phyloP scores from a whole-genome alignment of 257 asterid species.

The Solanum arcanum region DNA sequence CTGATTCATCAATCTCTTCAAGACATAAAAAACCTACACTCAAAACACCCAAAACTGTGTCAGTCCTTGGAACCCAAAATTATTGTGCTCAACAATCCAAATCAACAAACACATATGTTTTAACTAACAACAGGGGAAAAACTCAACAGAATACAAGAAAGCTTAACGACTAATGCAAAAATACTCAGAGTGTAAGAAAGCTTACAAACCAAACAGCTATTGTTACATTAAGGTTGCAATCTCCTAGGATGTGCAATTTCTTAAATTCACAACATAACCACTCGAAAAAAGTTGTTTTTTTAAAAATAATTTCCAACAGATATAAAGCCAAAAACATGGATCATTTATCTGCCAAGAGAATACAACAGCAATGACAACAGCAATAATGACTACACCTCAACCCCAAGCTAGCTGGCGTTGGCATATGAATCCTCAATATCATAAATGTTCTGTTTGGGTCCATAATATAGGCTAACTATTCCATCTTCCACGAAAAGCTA shows the following conservation, averaged over 20 bases:
- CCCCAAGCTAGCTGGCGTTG: neutral
- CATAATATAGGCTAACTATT: neutral
- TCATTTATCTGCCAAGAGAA: neutral
- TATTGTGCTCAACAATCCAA: neutral
- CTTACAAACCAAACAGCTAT: neutral
- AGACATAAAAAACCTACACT: constrained; percentile 73
- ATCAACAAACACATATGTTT: neutral
- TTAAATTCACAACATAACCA: neutral
- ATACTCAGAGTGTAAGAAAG: neutral
- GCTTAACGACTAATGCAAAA: neutral
- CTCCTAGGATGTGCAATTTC: neutral
- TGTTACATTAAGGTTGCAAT: neutral
- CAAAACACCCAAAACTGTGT: neutral
- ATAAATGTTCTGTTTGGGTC: neutral
- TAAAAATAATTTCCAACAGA: neutral
- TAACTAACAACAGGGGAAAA: neutral
- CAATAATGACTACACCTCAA: neutral
- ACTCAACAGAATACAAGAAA: neutral
- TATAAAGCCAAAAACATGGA: neutral
- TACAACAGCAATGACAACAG: neutral
- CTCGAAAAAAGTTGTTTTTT: neutral
- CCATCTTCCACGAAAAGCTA: neutral
- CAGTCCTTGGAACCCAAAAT: neutral
- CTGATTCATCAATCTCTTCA: constrained; percentile 84
- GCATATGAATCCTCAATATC: neutral